Percentiles rank a stretch among this genome's conserved stretches.
phyloP scores from a whole-genome alignment of 345 rosid genomes.

The Arabidopsis arenosa region DNA sequence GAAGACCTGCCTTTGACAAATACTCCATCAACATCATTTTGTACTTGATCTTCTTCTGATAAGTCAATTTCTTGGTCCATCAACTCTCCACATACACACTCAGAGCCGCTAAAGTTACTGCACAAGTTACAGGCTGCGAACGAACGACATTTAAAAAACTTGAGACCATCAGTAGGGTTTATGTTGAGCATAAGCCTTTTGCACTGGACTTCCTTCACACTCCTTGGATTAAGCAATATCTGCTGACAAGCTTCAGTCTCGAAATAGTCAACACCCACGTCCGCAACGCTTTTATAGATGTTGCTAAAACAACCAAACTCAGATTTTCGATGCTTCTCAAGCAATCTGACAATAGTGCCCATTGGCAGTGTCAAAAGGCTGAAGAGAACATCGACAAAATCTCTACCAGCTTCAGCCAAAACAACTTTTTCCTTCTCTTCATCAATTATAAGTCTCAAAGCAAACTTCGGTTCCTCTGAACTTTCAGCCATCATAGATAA shows the following conservation, averaged over 20 bases:
- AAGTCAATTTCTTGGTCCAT: conserved; percentile 13
- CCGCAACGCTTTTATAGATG: conserved; percentile 25
- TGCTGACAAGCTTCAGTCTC: conserved; percentile 15
- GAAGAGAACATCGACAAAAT: conserved; percentile 31
- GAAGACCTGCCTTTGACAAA: conserved; percentile 14
- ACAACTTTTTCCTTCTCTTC: conserved; percentile 17
- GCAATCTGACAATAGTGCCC: conserved; percentile 27
- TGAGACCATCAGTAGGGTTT: conserved; percentile 22
- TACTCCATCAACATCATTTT: not conserved
- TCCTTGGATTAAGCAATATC: conserved; percentile 32
- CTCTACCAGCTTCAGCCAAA: conserved; percentile 26
- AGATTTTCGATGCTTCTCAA: not conserved
- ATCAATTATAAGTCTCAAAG: conserved; percentile 28
- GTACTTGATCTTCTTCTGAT: not conserved
- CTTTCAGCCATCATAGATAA: conserved; percentile 10
- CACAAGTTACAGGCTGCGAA: not conserved
- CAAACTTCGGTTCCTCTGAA: conserved; percentile 5
- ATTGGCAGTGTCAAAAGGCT: conserved; percentile 30
- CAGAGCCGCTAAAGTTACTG: conserved; percentile 16
- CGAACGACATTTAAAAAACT: not conserved
- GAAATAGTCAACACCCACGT: not conserved
- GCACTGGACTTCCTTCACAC: not conserved
- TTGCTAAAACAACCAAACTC: conserved; percentile 31
- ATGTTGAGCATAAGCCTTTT: conserved; percentile 32
- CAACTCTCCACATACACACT: not conserved